Evolutionary conservation across 345 rosid species (phyloP).

Genomic region (Eucalyptus curtisii): DNA sequence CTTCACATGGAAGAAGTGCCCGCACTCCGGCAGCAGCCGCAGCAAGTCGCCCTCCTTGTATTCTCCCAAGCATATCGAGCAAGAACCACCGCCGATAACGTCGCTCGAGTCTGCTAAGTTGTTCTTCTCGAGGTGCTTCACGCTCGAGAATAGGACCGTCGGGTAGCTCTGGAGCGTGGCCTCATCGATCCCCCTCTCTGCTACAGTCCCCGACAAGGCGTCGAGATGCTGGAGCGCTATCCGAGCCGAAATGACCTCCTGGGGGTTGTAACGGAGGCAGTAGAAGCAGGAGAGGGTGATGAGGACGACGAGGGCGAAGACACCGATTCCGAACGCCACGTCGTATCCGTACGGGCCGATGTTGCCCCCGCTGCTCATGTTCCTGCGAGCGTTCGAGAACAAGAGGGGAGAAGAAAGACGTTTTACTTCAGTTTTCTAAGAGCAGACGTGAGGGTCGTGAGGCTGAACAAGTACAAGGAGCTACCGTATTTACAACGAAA

Average conservation of each 20-base stretch:
- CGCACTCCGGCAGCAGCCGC: background rate
- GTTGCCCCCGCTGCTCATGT: background rate
- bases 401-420: background rate
- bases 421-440: background rate
- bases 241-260: background rate
- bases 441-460: background rate
- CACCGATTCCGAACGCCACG: background rate
- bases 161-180: background rate
- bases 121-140: background rate
- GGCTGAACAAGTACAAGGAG: background rate
- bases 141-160: background rate
- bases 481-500: background rate
- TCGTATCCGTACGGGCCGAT: background rate
- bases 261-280: background rate
- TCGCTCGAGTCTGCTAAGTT: background rate
- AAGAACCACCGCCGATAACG: background rate
- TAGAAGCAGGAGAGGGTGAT: background rate
- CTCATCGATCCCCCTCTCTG: background rate
- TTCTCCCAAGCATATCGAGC: slow-evolving; percentile 6
- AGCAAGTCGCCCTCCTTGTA: background rate
- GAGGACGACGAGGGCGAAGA: background rate
- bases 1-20: slow-evolving; percentile 3
- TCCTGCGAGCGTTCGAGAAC: background rate
- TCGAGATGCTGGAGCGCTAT: background rate
- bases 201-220: background rate